phyloP scores from a whole-genome alignment of 2,329 filamentous ascomycete genomes.

The Aspergillus thermomutatus region DNA sequence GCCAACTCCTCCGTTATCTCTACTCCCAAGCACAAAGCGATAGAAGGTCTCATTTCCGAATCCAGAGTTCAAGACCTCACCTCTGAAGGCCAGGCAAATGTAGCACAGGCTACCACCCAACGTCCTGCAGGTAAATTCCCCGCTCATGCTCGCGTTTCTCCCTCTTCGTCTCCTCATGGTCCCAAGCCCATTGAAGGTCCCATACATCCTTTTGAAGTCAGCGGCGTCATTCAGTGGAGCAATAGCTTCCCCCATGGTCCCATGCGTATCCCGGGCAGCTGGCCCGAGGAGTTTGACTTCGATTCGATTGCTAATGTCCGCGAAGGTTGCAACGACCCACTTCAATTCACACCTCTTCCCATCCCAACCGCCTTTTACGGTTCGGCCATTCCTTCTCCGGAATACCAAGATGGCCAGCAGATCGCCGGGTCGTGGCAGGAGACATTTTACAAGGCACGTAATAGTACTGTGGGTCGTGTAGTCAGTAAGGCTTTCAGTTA shows the following conservation, averaged over 20 bases:
- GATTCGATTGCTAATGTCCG: neutral
- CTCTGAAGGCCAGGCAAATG: neutral
- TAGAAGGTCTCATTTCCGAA: neutral
- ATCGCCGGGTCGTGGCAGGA: neutral
- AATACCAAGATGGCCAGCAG: neutral
- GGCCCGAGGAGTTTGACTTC: neutral
- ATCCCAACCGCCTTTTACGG: neutral
- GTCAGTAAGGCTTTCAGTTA: neutral
- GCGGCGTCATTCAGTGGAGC: neutral
- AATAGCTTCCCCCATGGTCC: neutral
- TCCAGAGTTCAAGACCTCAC: neutral
- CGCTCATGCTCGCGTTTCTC: neutral
- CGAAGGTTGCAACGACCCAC: neutral
- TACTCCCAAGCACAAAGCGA: neutral
- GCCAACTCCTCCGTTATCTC: neutral
- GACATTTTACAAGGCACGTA: neutral
- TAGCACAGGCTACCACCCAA: neutral
- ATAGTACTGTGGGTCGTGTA: neutral
- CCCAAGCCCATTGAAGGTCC: neutral
- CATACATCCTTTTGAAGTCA: neutral
- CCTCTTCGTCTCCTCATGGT: neutral
- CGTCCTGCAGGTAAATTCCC: neutral
- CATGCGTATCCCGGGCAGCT: slow-evolving; percentile 2
- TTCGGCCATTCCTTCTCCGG: neutral
- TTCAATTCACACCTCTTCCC: neutral